These are phyloP conservation scores for Aspergillus chevalieri DNA, from an alignment of 2,329 filamentous ascomycete species.

Conservation along the genomic window DNA sequence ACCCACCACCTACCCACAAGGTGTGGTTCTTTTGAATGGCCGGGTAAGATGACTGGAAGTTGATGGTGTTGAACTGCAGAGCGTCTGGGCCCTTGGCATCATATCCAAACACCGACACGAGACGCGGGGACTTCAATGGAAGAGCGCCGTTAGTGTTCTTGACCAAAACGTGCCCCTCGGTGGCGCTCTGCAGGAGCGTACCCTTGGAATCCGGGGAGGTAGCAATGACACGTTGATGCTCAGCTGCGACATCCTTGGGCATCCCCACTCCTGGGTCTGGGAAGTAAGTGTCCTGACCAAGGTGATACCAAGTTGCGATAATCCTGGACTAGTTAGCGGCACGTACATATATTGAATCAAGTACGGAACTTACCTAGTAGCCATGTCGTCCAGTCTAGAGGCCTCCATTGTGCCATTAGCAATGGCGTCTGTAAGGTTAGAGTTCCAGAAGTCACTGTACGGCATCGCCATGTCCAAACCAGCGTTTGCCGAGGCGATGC, in stretches of 20 bases:
- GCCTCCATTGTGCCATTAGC: slow-evolving; percentile 54
- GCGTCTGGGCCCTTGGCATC: slow-evolving; percentile 13
- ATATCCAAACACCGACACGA: slow-evolving; percentile 22
- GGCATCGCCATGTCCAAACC: slow-evolving; percentile 24
- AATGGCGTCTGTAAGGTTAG: slow-evolving; percentile 50
- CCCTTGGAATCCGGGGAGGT: slow-evolving; percentile 34
- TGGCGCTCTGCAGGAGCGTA: slow-evolving; percentile 44
- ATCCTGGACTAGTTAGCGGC: slow-evolving; percentile 20
- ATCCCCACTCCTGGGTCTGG: slow-evolving; percentile 19
- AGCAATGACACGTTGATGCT: slow-evolving; percentile 39
- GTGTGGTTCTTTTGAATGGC: slow-evolving; percentile 37
- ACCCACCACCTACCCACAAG: slow-evolving; percentile 43
- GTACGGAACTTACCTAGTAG: slow-evolving; percentile 26
- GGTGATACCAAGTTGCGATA: slow-evolving; percentile 42
- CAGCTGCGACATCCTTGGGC: slow-evolving; percentile 9
- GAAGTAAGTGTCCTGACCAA: slow-evolving; percentile 14
- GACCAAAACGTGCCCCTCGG: slow-evolving; percentile 51
- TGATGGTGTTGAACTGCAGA: background rate
- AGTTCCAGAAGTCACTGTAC: slow-evolving; percentile 9
- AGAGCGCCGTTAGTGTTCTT: slow-evolving; percentile 48
- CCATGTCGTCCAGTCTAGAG: slow-evolving; percentile 56
- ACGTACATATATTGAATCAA: background rate
- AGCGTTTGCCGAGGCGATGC: slow-evolving; percentile 17
- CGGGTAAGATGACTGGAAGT: background rate
- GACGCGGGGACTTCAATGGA: slow-evolving; percentile 34